These are phyloP conservation scores for Cladosporium sp. DNA, from an alignment of 2,329 filamentous ascomycete genomes.

Conservation along the genomic window DNA sequence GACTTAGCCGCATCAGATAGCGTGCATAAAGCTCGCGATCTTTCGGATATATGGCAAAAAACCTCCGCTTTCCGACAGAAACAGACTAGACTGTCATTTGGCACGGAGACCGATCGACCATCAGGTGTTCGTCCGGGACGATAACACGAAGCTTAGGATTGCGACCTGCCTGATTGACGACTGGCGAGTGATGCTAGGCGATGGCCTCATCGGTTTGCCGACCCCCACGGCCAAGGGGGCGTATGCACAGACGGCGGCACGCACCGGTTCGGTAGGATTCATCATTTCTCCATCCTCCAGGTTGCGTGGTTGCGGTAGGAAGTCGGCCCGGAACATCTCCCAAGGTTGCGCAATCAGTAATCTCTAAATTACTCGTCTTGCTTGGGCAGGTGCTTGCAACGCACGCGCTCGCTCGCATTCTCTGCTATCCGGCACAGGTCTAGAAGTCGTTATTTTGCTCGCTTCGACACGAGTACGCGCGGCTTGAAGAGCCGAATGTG, in stretches of 20 bases:
- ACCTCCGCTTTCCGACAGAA: background rate
- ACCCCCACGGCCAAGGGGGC: background rate
- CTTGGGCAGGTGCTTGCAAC: background rate
- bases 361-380: background rate
- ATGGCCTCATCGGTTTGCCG: background rate
- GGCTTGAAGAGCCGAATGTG: background rate
- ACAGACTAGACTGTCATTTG: background rate
- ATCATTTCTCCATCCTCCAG: background rate
- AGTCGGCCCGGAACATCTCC: background rate
- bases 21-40: background rate
- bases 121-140: background rate
- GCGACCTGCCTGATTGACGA: slow-evolving; percentile 1
- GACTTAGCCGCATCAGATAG: slow-evolving; percentile 2
- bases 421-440: background rate
- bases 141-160: background rate
- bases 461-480: background rate
- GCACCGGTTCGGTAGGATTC: background rate
- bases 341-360: background rate
- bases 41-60: background rate
- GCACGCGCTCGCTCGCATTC: background rate
- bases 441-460: background rate
- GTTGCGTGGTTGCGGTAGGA: background rate
- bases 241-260: background rate
- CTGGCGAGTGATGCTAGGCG: background rate
- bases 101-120: background rate